phyloP scores from a whole-genome alignment of 805 yeast genomes.

The Grigorovia jiainica region DNA sequence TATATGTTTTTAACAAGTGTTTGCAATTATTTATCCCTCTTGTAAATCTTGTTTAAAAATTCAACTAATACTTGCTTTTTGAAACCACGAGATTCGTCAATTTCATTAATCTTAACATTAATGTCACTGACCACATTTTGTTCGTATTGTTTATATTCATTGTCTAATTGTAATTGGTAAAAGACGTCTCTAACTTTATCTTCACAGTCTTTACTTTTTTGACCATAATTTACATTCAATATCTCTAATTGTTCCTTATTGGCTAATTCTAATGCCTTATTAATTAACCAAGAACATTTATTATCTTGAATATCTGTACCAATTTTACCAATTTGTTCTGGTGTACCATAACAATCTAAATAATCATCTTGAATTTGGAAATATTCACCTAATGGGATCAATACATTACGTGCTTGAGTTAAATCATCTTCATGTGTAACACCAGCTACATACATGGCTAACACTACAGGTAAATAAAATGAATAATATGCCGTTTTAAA shows the following conservation, averaged over 20 bases:
- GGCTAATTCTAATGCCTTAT: slow-evolving; percentile 77
- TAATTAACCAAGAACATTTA: slow-evolving; percentile 96
- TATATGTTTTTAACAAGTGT: no score
- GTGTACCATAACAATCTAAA: slow-evolving; percentile 94
- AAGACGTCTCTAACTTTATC: slow-evolving; percentile 56
- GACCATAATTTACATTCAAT: slow-evolving; percentile 85
- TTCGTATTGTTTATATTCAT: slow-evolving; percentile 72
- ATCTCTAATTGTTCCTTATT: slow-evolving; percentile 64
- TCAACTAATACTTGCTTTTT: slow-evolving; percentile 75
- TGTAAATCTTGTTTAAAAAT: slow-evolving; percentile 86
- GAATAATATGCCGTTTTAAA: slow-evolving; percentile 97
- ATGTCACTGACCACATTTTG: slow-evolving; percentile 62
- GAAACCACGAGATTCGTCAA: slow-evolving; percentile 92
- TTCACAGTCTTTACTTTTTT: slow-evolving; percentile 64
- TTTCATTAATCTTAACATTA: slow-evolving; percentile 49
- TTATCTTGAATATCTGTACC: slow-evolving; percentile 98
- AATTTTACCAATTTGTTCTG: slow-evolving; percentile 94
- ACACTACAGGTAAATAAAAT: slow-evolving; percentile 93
- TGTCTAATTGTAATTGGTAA: slow-evolving; percentile 60
- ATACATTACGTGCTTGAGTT: slow-evolving; percentile 76
- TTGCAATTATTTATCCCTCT: slow-evolving; percentile 72
- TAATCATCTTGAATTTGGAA: slow-evolving; percentile 98
- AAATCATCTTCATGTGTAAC: slow-evolving; percentile 59
- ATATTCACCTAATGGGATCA: slow-evolving; percentile 94
- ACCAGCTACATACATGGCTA: slow-evolving; percentile 92